Conservation (phyloP, 768 basidiomycete genomes). For the Phlebiopsis gigantea region DNA sequence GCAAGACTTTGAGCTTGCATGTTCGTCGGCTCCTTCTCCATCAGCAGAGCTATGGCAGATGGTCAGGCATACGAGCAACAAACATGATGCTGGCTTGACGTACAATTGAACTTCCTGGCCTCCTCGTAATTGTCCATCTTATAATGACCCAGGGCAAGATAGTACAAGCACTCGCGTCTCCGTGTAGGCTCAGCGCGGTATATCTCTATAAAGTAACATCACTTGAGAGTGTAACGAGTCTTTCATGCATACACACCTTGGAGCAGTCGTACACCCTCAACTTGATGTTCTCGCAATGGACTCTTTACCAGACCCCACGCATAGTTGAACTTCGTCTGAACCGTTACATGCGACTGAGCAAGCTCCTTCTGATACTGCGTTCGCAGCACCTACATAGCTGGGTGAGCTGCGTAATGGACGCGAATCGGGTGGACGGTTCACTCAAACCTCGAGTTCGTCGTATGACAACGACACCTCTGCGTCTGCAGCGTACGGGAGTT, state of each 20-base stretch:
- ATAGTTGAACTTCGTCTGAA: conserved; percentile 97
- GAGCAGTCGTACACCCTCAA: conserved; percentile 84
- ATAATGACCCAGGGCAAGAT: conserved; percentile 92
- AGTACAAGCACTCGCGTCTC: conserved; percentile 93
- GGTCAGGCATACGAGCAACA: neutral
- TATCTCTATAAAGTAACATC: conserved; percentile 55
- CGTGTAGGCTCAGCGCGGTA: conserved; percentile 84
- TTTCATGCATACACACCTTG: conserved; percentile 52
- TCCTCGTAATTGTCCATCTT: conserved; percentile 96
- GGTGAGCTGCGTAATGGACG: neutral
- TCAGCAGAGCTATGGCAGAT: conserved; percentile 58
- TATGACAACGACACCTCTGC: conserved; percentile 83
- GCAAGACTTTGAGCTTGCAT: conserved; percentile 85
- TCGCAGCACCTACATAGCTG: conserved; percentile 63
- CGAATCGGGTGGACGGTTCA: neutral
- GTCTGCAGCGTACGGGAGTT: conserved; percentile 94
- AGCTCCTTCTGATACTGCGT: conserved; percentile 88
- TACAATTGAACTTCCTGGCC: conserved; percentile 89
- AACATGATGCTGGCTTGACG: conserved; percentile 22
- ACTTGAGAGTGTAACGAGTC: neutral
- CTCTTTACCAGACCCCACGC: conserved; percentile 97
- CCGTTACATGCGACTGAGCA: conserved; percentile 76
- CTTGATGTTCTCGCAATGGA: conserved; percentile 77
- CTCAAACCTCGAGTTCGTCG: conserved; percentile 81
- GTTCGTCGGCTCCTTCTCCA: conserved; percentile 92